phyloP scores from a whole-genome alignment of 371 early-diverging fungal species.

The Modicella reniformis region DNA sequence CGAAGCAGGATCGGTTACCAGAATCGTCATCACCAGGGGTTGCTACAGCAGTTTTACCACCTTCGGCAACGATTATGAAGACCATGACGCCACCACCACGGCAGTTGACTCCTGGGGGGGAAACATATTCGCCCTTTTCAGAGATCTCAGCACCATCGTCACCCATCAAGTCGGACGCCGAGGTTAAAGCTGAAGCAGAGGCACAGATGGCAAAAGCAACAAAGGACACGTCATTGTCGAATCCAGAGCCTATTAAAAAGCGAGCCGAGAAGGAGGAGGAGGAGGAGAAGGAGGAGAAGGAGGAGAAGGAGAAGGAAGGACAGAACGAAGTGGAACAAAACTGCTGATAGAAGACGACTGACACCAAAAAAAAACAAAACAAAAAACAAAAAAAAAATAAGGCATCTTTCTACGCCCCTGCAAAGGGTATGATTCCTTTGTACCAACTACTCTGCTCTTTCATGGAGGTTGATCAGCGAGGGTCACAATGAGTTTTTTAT shows the following conservation, averaged over 20 bases:
- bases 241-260: not conserved
- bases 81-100: no score
- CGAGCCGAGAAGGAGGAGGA: no score
- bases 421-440: no score
- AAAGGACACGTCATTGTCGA: not conserved
- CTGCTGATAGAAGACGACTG: not conserved
- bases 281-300: not conserved
- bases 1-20: not conserved
- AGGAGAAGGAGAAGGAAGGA: not conserved
- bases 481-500: no score
- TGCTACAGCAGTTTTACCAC: not conserved
- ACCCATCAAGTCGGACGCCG: conserved; percentile 4
- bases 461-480: no score
- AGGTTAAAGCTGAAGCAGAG: not conserved
- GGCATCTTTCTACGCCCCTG: no score
- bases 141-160: conserved; percentile 47
- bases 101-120: conserved; percentile 41
- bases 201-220: not conserved
- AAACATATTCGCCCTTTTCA: conserved; percentile 39
- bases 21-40: not conserved
- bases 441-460: no score
- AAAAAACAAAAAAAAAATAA: no score
- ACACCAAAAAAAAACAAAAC: no score
- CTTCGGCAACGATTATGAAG: not conserved
- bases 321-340: not conserved